Base-by-base conservation (phyloP, 805 yeast genomes). In the Ogataea degrootiae region DNA sequence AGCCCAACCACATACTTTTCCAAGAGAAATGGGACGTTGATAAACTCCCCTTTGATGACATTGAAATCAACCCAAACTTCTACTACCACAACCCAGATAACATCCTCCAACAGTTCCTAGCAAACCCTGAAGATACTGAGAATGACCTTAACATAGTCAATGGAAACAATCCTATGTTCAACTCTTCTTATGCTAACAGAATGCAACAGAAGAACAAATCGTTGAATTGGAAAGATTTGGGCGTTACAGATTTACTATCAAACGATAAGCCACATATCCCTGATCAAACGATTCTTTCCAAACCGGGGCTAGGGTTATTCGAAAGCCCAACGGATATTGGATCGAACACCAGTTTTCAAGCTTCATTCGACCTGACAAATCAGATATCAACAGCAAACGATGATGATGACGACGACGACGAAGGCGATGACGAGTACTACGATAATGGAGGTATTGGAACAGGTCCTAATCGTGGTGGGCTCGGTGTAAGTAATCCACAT, bases 1-100 rank as follows among this genome's bases (percentile, higher is more conserved):
- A 61, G 21, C 67, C 65, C 2, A 53, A 52, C 11, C 60, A 61
- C 44, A 60, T 64, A n/a, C 41, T 65, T 6, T 64, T 61, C 42
- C 54, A 52, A 31, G 70, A 67, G 46, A 55, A 51, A 31, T 67
- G 70, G 71, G 62, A 61, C 8, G 40, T 50, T 5, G 68, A 65
- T 37, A 53, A 47, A 23, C 46, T 66, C 16, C 61, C 63, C 2
- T 66, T 51, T 50, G 70, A 66, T 41, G 70, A 66, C 39, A 57
- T 67, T 2, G 69, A 65, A 16, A 49, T 65, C 31, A 55, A 57
- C 33, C 52, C 59, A 16, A 46, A 46, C 12, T 44, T 45, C 6
- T 52, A 48, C 23, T 50, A 46, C 39, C 44, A 47, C 41, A 48
- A 53, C 11, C 47, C 52, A 31, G 55, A 53, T 9, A 63, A 64